Evolutionary conservation across 768 basidiomycete species (phyloP).

Genomic region (Albatrellus ellisii): DNA sequence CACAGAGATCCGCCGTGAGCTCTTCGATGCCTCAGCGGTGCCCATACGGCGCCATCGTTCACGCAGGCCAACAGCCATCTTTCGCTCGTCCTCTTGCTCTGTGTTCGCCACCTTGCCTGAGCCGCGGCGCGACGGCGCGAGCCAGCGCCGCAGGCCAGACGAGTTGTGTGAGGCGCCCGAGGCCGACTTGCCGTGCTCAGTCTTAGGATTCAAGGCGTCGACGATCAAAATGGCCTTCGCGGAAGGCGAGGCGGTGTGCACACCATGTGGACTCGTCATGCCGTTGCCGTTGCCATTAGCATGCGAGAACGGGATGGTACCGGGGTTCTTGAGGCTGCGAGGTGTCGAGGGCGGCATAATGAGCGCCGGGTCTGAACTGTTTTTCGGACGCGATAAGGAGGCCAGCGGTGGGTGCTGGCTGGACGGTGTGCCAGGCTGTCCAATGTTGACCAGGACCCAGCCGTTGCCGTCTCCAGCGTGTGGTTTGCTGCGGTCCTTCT

Average conservation of each 20-base stretch:
- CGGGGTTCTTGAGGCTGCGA: too few relatives aligned
- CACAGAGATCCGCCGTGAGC: slow-evolving; percentile 7
- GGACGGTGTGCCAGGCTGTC: slow-evolving; percentile 17
- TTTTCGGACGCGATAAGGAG: neutral
- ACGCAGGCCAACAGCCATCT: slow-evolving; percentile 5
- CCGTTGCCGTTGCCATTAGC: too few relatives aligned
- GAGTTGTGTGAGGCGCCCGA: slow-evolving; percentile 14
- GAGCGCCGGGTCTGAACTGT: neutral
- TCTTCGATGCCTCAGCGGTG: slow-evolving; percentile 5
- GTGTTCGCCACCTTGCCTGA: slow-evolving; percentile 4
- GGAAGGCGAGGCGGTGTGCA: slow-evolving; percentile 25
- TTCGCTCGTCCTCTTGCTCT: slow-evolving; percentile 6
- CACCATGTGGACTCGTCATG: neutral
- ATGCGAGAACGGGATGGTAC: too few relatives aligned
- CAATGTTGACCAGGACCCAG: slow-evolving; percentile 57
- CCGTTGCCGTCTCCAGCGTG: slow-evolving; percentile 29
- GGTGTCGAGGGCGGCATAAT: neutral
- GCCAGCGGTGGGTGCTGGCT: neutral
- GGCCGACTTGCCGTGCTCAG: slow-evolving; percentile 20
- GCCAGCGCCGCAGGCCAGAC: slow-evolving; percentile 16
- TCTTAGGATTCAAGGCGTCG: slow-evolving; percentile 27
- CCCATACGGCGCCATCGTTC: slow-evolving; percentile 10
- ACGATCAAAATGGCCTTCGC: slow-evolving; percentile 52
- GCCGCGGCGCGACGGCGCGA: slow-evolving; percentile 13
- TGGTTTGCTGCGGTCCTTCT: neutral